Evolutionary conservation across 1,284 basidiomycete species (phyloP), one percentile per base, ranked within the genome.

Genomic region (Paramarasmius palmivorus): DNA sequence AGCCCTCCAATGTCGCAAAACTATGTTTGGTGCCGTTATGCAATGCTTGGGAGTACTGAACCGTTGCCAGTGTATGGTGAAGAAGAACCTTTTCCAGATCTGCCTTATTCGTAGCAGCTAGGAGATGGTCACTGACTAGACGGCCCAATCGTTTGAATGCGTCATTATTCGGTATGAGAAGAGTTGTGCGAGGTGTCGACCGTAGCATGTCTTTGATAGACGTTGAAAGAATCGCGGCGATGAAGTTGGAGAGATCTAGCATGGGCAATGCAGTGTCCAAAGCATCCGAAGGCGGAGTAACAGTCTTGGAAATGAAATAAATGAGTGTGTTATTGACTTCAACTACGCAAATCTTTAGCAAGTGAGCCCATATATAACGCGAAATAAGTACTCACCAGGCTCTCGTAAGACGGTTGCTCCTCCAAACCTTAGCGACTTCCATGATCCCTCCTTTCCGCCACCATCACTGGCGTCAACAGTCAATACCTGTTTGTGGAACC

Each of bases 191-290:
- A 0, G 92, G 86, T 17, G 81, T 79, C 15, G 69, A 78, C 60
- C 86, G 86, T 41, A 95, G 74, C 10, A 73, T 73, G 39, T 90
- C 83, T 7, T 91, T 90, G 35, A 96, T 79, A 10, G 83, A 83
- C 2, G 92, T 88, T 2, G 95, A 92, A 65, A 93, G 94, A 15
- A 95, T 77, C 2, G 93, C 89, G 0, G 94, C 93, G 38, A 98
- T 82, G 72, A 95, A 99, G 1, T 88, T 86, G 0, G 95, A 96
- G 19, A 94, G 79, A 36, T 93, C 86, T 3, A 97, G 78, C 49
- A 82, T 81, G 0, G 94, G 91, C 9, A 97, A 77, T 3, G 93
- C 89, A 2, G 92, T 90, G 64, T 91, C 83, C 35, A 98, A 74
- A 14, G 89, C 82, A 66, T 95, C 91, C 0, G 80, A 74, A 0